Evolutionary conservation across 2,329 filamentous ascomycete genomes (phyloP).

Genomic region (Neocatenulostroma microsporum): DNA sequence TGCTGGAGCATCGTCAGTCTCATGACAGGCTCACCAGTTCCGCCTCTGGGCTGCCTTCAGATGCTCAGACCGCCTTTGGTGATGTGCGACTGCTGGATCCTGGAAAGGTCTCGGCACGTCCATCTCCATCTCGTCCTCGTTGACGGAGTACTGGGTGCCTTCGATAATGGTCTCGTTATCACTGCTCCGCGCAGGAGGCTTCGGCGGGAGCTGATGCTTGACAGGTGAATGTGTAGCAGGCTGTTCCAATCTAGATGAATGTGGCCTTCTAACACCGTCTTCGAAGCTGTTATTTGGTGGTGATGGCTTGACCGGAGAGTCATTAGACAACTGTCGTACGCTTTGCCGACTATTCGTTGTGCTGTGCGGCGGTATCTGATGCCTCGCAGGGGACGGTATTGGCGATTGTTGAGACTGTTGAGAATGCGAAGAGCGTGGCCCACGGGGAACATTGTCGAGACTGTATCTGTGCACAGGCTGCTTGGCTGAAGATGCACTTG

Average conservation of each 20-base stretch:
- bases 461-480: too few relatives aligned
- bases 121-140: conserved; percentile 8
- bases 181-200: conserved; percentile 2
- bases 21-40: conserved; percentile 9
- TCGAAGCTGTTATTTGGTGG: too few relatives aligned
- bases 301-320: too few relatives aligned
- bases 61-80: conserved; percentile 5
- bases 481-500: too few relatives aligned
- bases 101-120: conserved; percentile 8
- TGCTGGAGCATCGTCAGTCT: too few relatives aligned
- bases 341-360: too few relatives aligned
- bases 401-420: too few relatives aligned
- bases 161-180: conserved; percentile 5
- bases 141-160: conserved; percentile 7
- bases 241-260: too few relatives aligned
- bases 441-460: too few relatives aligned
- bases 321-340: too few relatives aligned
- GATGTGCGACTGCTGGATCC: conserved; percentile 5
- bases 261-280: too few relatives aligned
- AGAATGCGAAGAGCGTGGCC: too few relatives aligned
- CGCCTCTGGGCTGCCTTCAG: conserved; percentile 6
- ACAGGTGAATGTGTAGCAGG: neutral
- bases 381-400: neutral
- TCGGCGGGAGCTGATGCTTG: neutral
- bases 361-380: neutral